Conservation (phyloP, 2,329 filamentous ascomycete species). For the Colletotrichum kahawae region DNA sequence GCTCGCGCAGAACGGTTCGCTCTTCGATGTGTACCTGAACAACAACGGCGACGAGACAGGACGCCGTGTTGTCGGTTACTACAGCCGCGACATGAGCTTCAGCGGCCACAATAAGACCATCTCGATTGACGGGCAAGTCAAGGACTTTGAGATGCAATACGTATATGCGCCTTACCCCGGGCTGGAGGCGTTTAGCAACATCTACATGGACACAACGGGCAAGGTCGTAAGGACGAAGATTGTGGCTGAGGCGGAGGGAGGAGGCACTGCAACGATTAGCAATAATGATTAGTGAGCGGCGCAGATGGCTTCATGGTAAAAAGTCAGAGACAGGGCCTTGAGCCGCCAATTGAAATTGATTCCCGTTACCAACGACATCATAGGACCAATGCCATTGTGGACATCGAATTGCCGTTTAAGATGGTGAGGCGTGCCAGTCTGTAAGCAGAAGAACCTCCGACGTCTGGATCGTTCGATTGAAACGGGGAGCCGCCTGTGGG, state of each 20-base stretch:
- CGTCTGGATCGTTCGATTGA: slow-evolving; percentile 2
- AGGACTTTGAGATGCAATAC: slow-evolving; percentile 57
- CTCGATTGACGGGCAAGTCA: slow-evolving; percentile 44
- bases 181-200: slow-evolving; percentile 48
- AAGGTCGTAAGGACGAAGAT: slow-evolving; percentile 55
- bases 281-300: slow-evolving; percentile 32
- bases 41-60: slow-evolving; percentile 54
- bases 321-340: neutral
- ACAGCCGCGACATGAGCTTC: slow-evolving; percentile 57
- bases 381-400: neutral
- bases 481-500: neutral
- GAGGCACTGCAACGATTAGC: slow-evolving; percentile 56
- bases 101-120: slow-evolving; percentile 56
- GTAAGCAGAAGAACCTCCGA: slow-evolving; percentile 3
- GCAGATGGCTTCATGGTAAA: neutral
- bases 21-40: slow-evolving; percentile 59
- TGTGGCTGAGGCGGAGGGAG: slow-evolving; percentile 56
- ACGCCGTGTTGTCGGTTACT: slow-evolving; percentile 51
- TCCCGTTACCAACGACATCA: neutral
- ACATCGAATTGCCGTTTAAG: neutral
- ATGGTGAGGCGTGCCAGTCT: neutral
- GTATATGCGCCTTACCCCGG: slow-evolving; percentile 56
- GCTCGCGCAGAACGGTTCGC: slow-evolving; percentile 58
- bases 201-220: slow-evolving; percentile 52
- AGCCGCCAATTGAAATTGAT: neutral